phyloP scores from a whole-genome alignment of 2,329 filamentous ascomycete genomes.

The Calonectria multiphialidica region DNA sequence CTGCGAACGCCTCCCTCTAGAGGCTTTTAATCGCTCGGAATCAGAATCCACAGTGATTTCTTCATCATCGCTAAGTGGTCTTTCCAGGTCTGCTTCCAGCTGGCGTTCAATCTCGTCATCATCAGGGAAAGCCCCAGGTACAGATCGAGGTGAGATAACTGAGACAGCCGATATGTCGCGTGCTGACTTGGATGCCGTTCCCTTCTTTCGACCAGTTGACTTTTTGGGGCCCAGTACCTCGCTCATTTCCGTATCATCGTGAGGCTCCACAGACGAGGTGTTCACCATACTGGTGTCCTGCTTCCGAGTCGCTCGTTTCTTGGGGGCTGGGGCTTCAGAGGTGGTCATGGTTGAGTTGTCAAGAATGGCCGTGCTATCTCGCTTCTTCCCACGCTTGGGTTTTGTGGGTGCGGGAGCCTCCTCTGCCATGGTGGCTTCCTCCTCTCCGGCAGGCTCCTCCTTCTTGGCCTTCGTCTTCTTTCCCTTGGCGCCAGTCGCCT shows the following conservation, averaged over 20 bases:
- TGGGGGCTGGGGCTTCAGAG: constrained; percentile 64
- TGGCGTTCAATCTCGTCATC: constrained; percentile 76
- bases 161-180: constrained; percentile 61
- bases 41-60: constrained; percentile 61
- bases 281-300: constrained; percentile 60
- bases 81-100: constrained; percentile 74
- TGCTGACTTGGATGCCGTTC: constrained; percentile 48
- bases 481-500: constrained; percentile 50
- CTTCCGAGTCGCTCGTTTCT: constrained; percentile 69
- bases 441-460: constrained; percentile 63
- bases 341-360: constrained; percentile 59
- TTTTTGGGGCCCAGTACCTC: constrained; percentile 50
- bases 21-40: constrained; percentile 54
- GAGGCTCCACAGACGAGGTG: constrained; percentile 51
- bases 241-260: constrained; percentile 55
- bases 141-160: constrained; percentile 59
- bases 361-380: constrained; percentile 70
- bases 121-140: constrained; percentile 60
- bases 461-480: constrained; percentile 59
- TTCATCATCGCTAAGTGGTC: constrained; percentile 66
- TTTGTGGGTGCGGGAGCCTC: constrained; percentile 46
- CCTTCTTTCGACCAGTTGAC: constrained; percentile 50
- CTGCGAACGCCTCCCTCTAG: constrained; percentile 39
- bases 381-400: constrained; percentile 69
- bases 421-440: constrained; percentile 39